A percentile compares a stretch with the other conserved stretches of the same genome.
phyloP scores from a whole-genome alignment of 1,284 basidiomycete genomes.

The Lentinus polychrous region DNA sequence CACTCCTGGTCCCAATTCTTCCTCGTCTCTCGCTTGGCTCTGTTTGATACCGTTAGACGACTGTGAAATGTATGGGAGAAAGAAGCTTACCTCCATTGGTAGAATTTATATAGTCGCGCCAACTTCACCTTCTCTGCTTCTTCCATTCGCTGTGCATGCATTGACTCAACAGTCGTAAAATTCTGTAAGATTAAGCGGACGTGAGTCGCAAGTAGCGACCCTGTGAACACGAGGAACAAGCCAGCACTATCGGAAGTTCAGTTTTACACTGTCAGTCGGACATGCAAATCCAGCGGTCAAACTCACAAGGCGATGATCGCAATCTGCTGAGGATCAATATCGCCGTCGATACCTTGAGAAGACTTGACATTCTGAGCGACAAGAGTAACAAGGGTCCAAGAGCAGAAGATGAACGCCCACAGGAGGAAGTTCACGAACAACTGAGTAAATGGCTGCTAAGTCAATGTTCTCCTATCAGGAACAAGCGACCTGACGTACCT shows the following conservation, averaged over 20 bases:
- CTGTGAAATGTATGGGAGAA: too few relatives aligned
- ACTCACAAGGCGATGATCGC: slow-evolving; percentile 58
- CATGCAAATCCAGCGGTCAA: not conserved
- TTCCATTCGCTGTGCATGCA: slow-evolving; percentile 47
- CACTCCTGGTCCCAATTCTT: slow-evolving; percentile 69
- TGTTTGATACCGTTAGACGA: slow-evolving; percentile 21
- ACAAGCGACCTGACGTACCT: slow-evolving; percentile 29
- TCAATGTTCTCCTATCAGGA: not conserved
- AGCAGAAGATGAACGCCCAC: slow-evolving; percentile 48
- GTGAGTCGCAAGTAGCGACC: slow-evolving; percentile 52
- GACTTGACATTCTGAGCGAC: slow-evolving; percentile 39
- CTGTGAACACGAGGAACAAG: slow-evolving; percentile 69
- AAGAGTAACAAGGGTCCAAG: slow-evolving; percentile 54
- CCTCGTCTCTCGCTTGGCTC: slow-evolving; percentile 38
- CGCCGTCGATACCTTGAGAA: slow-evolving; percentile 15
- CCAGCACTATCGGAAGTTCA: slow-evolving; percentile 33
- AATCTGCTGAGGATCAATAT: slow-evolving; percentile 58
- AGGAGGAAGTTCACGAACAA: slow-evolving; percentile 70
- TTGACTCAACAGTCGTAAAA: slow-evolving; percentile 75
- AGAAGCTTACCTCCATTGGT: slow-evolving; percentile 40
- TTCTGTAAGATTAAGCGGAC: slow-evolving; percentile 54
- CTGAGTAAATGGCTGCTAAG: slow-evolving; percentile 22
- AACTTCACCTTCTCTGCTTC: slow-evolving; percentile 55
- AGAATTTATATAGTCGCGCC: slow-evolving; percentile 37
- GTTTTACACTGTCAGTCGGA: too few relatives aligned